A percentile compares a stretch with the other conserved stretches of the same genome.
phyloP scores from a whole-genome alignment of 2,329 filamentous ascomycete species.

The Xylariaceae sp. region DNA sequence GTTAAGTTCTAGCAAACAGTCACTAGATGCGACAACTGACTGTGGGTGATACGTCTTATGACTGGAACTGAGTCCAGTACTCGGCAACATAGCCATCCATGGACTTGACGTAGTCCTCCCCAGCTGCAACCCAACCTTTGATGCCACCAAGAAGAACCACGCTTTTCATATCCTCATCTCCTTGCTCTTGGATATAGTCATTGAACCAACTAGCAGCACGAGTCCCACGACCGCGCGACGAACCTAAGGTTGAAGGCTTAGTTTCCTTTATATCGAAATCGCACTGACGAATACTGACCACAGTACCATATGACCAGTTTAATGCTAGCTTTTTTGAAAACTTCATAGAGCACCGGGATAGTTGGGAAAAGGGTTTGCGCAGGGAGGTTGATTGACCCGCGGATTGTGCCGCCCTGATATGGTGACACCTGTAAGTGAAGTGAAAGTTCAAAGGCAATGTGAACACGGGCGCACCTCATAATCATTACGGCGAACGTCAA shows the following conservation, averaged over 20 bases:
- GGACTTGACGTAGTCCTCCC: constrained; percentile 52
- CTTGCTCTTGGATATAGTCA: constrained; percentile 54
- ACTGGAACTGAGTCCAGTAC: constrained; percentile 39
- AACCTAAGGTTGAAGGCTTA: constrained; percentile 48
- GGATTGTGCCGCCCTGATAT: constrained; percentile 62
- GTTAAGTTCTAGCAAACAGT: too few relatives aligned
- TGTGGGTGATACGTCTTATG: too few relatives aligned
- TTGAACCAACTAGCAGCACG: constrained; percentile 63
- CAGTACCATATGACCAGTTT: constrained; percentile 56
- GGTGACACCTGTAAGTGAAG: constrained; percentile 6
- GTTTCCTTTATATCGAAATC: background rate
- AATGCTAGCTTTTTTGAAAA: constrained; percentile 51
- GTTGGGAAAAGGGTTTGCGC: constrained; percentile 54
- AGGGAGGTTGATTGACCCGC: constrained; percentile 58
- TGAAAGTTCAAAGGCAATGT: background rate
- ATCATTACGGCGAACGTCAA: constrained; percentile 53
- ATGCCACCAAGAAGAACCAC: constrained; percentile 59
- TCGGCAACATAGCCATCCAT: constrained; percentile 56
- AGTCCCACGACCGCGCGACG: constrained; percentile 60
- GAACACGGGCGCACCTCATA: constrained; percentile 43
- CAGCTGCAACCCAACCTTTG: constrained; percentile 59
- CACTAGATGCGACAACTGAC: too few relatives aligned
- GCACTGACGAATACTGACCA: constrained; percentile 41
- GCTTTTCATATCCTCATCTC: constrained; percentile 53
- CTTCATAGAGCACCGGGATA: constrained; percentile 50